These are phyloP conservation scores for Podila clonocystis DNA, from an alignment of 192 early-diverging fungal genomes.

Conservation along the genomic window DNA sequence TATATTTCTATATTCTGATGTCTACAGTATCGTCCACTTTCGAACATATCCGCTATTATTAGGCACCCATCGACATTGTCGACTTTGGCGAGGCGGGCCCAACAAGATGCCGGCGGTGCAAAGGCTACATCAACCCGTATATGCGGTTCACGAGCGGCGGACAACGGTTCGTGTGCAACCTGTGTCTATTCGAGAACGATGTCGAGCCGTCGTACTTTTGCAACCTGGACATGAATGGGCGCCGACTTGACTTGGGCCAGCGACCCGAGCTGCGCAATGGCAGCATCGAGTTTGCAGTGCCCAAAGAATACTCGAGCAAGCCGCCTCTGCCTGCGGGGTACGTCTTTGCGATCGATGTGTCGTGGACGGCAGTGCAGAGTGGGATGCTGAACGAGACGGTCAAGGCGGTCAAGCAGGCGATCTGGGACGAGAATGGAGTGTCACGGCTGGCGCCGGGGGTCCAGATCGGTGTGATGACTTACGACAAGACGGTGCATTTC, in stretches of 20 bases:
- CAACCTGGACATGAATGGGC: constrained; percentile 93
- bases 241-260: constrained; percentile 82
- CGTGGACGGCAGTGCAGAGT: constrained; percentile 84
- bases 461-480: constrained; percentile 90
- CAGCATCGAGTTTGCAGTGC: constrained; percentile 91
- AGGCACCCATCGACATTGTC: constrained; percentile 78
- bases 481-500: constrained; percentile 91
- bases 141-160: constrained; percentile 92
- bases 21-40: neutral
- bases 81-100: constrained; percentile 90
- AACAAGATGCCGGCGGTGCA: constrained; percentile 90
- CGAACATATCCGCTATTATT: neutral
- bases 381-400: constrained; percentile 81
- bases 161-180: constrained; percentile 91
- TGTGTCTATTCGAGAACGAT: constrained; percentile 90
- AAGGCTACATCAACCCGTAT: constrained; percentile 94
- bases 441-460: constrained; percentile 62
- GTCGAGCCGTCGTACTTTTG: constrained; percentile 92
- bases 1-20: neutral
- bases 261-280: constrained; percentile 92
- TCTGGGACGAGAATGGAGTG: constrained; percentile 65
- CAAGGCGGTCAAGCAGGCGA: constrained; percentile 69
- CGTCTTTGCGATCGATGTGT: constrained; percentile 97
- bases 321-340: constrained; percentile 75
- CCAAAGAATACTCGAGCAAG: constrained; percentile 81